Evolutionary conservation across 331 rosid species (phyloP), one percentile per base, ranked within the genome.

Genomic region (Saraca asoca): DNA sequence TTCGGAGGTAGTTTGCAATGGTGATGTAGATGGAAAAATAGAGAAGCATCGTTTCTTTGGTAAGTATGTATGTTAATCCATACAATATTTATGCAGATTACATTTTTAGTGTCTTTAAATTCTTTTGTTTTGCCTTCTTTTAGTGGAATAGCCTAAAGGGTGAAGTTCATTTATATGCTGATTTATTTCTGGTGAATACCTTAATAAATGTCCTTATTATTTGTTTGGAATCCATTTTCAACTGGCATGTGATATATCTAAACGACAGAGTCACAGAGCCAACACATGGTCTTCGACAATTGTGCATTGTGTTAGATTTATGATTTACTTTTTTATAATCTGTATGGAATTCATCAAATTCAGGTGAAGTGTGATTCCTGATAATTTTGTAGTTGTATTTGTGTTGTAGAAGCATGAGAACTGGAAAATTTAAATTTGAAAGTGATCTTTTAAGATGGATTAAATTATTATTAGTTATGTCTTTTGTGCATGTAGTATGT

Each of bases 21-120:
- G 75, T 69, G 75, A 64, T 71, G 71, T 77, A 66, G 80, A 88
- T 14, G 79, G 81, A 73, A 87, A 74, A 63, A 60, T 70, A 8
- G 82, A 67, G 55, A 71, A 50, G 58, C 83, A 64, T 67, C 69
- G 69, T 53, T 77, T 70, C 78, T 64, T 78, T 80, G 87, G 98
- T 92, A 82, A 79, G 96, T 79, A 24, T 14, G n/a, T n/a, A 12
- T 34, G 13, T 13, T 68, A 34, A 51, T 39, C 45, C 67, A 0
- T 41, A 24, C 9, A 7, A 20, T 52, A n/a, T 17, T 67, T 19
- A 14, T n/a, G 35, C 13, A 41, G 61, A 45, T 66, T 38, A 66
- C 41, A 41, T 18, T 60, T 57, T 39, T n/a, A 16, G 48, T 5
- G 7, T 9, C 41, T 42, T 29, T 8, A 42, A 42, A 5, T 49